These are phyloP conservation scores for Manihot esculenta DNA, from an alignment of 441 rosid species.

Conservation along the genomic window DNA sequence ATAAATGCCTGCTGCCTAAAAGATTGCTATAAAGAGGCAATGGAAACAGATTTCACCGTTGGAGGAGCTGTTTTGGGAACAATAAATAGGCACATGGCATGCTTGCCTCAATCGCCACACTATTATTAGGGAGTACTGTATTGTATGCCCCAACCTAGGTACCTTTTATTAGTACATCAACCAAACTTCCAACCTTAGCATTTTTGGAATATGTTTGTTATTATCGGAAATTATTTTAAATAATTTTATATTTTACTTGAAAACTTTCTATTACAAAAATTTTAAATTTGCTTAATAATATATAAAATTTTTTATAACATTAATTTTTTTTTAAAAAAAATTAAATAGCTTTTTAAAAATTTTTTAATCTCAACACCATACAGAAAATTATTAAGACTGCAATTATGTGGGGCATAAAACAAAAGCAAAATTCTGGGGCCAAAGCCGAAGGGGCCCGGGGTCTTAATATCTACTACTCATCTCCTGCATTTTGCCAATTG, in stretches of 20 bases:
- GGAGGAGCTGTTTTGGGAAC: not conserved
- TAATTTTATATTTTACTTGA: too few species aligned
- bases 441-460: not conserved
- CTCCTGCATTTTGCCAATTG: not conserved
- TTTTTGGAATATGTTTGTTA: not conserved
- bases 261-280: too few species aligned
- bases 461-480: not conserved
- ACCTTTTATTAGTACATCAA: not conserved
- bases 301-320: too few species aligned
- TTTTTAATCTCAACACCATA: too few species aligned
- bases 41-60: not conserved
- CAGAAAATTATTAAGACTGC: too few species aligned
- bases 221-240: too few species aligned
- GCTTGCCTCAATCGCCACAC: slow-evolving; percentile 3
- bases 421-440: not conserved
- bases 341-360: too few species aligned
- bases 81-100: slow-evolving; percentile 20
- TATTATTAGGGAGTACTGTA: not conserved
- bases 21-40: not conserved
- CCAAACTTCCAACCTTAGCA: not conserved
- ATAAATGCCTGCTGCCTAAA: not conserved
- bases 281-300: too few species aligned
- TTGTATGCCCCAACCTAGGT: not conserved
- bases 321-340: too few species aligned
- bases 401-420: too few species aligned